Evolutionary conservation across 371 early-diverging fungal genomes (phyloP).

Genomic region (Chytridiales sp.): DNA sequence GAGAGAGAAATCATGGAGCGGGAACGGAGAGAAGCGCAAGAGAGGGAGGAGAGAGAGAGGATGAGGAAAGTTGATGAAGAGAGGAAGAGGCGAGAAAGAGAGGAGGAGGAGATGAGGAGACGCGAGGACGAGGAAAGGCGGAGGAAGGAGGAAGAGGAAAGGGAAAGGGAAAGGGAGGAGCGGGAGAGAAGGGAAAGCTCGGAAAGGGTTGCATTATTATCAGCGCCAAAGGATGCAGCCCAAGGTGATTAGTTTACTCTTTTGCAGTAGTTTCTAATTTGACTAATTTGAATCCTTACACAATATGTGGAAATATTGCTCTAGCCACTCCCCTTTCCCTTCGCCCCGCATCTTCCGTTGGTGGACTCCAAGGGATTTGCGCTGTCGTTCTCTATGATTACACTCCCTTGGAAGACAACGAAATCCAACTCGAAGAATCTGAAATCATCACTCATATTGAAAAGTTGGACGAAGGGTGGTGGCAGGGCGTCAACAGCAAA

Average conservation of each 20-base stretch:
- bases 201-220: neutral
- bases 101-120: slow-evolving; percentile 34
- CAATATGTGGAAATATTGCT: too few relatives aligned
- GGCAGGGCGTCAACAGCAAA: slow-evolving; percentile 78
- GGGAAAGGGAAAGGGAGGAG: slow-evolving; percentile 44
- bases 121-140: slow-evolving; percentile 27
- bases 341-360: slow-evolving; percentile 1
- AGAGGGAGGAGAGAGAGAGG: slow-evolving; percentile 31
- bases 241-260: too few relatives aligned
- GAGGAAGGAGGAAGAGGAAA: slow-evolving; percentile 25
- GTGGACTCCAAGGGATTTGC: slow-evolving; percentile 1
- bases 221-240: neutral
- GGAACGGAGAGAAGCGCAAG: slow-evolving; percentile 27
- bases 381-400: slow-evolving; percentile 25
- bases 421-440: slow-evolving; percentile 81
- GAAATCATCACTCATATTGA: slow-evolving; percentile 71
- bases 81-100: slow-evolving; percentile 27
- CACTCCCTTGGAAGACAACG: slow-evolving; percentile 66
- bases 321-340: too few relatives aligned
- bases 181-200: slow-evolving; percentile 39
- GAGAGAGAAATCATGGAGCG: slow-evolving; percentile 34
- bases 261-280: too few relatives aligned
- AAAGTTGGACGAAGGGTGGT: slow-evolving; percentile 85
- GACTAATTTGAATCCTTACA: too few relatives aligned
- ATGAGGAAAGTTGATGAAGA: too few relatives aligned